A percentile compares a stretch with the other conserved stretches of the same genome.
phyloP scores from a whole-genome alignment of 2,329 filamentous ascomycete genomes.

The Aspergillus piperis region DNA sequence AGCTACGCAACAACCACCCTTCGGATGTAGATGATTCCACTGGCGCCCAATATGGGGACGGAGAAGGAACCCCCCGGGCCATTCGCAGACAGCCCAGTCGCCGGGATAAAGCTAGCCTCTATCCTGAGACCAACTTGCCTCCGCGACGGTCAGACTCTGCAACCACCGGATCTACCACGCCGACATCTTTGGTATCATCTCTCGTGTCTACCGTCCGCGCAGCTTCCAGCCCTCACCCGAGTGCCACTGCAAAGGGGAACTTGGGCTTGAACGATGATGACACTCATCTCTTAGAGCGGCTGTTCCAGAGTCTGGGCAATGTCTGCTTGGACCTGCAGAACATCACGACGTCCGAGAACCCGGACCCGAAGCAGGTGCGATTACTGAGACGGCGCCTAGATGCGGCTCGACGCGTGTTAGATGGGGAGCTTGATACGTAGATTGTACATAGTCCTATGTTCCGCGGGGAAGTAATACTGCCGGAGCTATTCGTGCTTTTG shows the following conservation, averaged over 20 bases:
- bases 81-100: constrained; percentile 16
- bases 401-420: constrained; percentile 70
- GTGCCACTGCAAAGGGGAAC: constrained; percentile 19
- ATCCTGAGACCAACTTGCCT: constrained; percentile 28
- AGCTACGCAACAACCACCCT: constrained; percentile 29
- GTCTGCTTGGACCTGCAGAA: constrained; percentile 55
- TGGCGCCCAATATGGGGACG: constrained; percentile 20
- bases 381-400: constrained; percentile 72
- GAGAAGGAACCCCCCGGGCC: constrained; percentile 28
- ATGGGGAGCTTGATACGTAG: constrained; percentile 59
- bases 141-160: constrained; percentile 30
- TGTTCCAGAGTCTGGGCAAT: constrained; percentile 53
- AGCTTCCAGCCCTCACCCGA: constrained; percentile 31
- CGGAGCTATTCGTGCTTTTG: neutral
- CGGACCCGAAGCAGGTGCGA: constrained; percentile 56
- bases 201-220: constrained; percentile 43
- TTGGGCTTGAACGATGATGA: constrained; percentile 54
- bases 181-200: constrained; percentile 34
- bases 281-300: constrained; percentile 57
- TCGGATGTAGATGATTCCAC: constrained; percentile 16
- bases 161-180: constrained; percentile 32
- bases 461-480: neutral
- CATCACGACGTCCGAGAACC: constrained; percentile 54
- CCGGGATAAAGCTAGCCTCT: neutral
- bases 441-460: neutral